Percentiles rank a stretch among this genome's conserved stretches.
Conservation (phyloP, 352 stramenopile species). For the Elongisporangium prolatum region DNA sequence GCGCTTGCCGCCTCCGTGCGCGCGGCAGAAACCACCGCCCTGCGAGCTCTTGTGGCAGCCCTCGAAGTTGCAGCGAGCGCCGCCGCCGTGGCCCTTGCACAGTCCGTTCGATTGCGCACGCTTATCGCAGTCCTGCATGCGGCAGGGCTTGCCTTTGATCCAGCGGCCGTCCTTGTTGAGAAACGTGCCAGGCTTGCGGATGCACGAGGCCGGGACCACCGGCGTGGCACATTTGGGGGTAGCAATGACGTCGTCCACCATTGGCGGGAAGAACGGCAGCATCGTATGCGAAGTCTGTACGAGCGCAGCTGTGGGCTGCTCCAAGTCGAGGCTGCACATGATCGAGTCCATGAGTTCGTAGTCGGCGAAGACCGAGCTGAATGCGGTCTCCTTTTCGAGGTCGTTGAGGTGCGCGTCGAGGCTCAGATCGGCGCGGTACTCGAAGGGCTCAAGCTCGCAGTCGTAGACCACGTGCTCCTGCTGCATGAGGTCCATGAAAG, state of each 20-base stretch:
- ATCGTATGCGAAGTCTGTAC: not conserved
- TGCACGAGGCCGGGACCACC: constrained; percentile 23
- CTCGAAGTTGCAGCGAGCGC: constrained; percentile 68
- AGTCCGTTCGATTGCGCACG: constrained; percentile 73
- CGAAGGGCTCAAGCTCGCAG: constrained; percentile 65
- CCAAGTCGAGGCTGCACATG: constrained; percentile 64
- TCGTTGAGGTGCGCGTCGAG: constrained; percentile 6
- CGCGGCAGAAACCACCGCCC: constrained; percentile 67
- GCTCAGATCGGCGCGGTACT: constrained; percentile 29
- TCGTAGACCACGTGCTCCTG: constrained; percentile 19
- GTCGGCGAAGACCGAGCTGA: constrained; percentile 75
- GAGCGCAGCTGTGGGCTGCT: constrained; percentile 19
- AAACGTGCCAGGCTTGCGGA: constrained; percentile 77
- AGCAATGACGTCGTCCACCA: constrained; percentile 7
- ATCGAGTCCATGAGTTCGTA: constrained; percentile 76
- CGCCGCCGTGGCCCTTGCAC: constrained; percentile 79
- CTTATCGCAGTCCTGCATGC: constrained; percentile 68
- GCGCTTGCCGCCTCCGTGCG: constrained; percentile 77
- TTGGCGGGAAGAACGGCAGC: constrained; percentile 7
- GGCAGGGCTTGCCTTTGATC: constrained; percentile 85
- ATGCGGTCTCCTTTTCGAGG: constrained; percentile 30
- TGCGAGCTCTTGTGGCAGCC: constrained; percentile 75
- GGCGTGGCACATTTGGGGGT: constrained; percentile 16
- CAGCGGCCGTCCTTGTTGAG: constrained; percentile 85
- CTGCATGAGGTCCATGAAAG: constrained; percentile 14